These are phyloP conservation scores for Mucor ambiguus DNA, from an alignment of 371 early-diverging fungal species.

Conservation along the genomic window DNA sequence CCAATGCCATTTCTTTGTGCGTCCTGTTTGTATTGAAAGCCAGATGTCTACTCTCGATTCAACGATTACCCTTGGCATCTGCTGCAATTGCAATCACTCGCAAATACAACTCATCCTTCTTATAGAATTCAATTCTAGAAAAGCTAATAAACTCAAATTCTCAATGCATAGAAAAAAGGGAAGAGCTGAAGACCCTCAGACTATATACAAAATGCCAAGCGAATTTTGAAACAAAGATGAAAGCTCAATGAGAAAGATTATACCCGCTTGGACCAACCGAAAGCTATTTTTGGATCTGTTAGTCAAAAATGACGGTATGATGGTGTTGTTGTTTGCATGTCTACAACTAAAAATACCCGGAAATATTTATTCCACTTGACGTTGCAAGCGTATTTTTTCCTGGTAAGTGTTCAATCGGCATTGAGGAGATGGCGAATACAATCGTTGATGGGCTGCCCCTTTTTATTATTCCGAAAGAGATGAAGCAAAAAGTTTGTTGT, in stretches of 20 bases:
- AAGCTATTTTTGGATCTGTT: conserved; percentile 1
- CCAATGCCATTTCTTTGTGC: background rate
- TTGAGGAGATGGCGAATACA: background rate
- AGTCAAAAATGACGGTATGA: background rate
- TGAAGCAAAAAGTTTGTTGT: background rate
- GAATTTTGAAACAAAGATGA: background rate
- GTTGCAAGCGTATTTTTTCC: background rate
- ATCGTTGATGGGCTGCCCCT: background rate
- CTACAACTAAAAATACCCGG: background rate
- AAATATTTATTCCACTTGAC: background rate
- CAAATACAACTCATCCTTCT: background rate
- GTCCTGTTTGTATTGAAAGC: background rate
- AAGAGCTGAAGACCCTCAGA: background rate
- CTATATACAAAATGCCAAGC: background rate
- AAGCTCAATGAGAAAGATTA: background rate
- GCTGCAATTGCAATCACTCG: background rate
- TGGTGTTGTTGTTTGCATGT: background rate
- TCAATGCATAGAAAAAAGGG: background rate
- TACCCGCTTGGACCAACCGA: background rate
- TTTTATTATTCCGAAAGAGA: conserved; percentile 2
- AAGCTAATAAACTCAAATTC: background rate
- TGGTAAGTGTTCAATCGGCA: background rate
- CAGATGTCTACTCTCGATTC: background rate
- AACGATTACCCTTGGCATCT: background rate
- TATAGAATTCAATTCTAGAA: background rate